phyloP scores from a whole-genome alignment of 495 filamentous ascomycete genomes.

The Astrocystis sublimbata region DNA sequence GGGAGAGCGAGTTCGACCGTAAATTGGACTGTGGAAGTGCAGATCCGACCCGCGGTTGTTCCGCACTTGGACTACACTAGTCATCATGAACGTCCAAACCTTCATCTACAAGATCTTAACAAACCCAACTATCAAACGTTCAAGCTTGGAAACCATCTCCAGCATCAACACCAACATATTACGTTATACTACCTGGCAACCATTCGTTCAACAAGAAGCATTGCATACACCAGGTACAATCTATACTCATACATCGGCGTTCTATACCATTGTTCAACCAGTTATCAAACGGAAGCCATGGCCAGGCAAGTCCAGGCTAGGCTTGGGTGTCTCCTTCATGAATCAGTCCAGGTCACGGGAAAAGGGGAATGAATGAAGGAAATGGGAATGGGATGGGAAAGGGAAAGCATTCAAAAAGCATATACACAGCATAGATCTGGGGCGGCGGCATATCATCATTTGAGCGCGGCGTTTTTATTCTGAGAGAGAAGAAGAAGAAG shows the following conservation, averaged over 20 bases:
- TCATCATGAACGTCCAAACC: background rate
- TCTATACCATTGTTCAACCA: background rate
- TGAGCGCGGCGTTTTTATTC: constrained; percentile 14
- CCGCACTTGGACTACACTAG: background rate
- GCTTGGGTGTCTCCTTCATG: background rate
- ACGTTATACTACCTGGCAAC: background rate
- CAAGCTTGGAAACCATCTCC: background rate
- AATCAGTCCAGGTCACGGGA: no score
- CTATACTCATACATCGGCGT: constrained; percentile 10
- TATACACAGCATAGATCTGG: constrained; percentile 14
- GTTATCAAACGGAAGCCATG: no score
- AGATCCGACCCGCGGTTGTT: background rate
- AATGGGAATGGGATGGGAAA: background rate
- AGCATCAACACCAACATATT: background rate
- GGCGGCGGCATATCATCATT: background rate
- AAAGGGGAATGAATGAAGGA: no score
- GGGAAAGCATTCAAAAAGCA: constrained; percentile 13
- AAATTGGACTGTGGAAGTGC: constrained; percentile 25
- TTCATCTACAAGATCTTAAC: no score
- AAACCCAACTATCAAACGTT: no score
- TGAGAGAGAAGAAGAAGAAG: no score
- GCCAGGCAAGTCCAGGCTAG: constrained; percentile 3
- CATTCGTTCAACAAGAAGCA: background rate
- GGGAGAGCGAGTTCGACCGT: constrained; percentile 47
- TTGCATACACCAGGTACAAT: constrained; percentile 8